phyloP scores from a whole-genome alignment of 192 early-diverging fungal genomes.

The Coemansia aciculifera region DNA sequence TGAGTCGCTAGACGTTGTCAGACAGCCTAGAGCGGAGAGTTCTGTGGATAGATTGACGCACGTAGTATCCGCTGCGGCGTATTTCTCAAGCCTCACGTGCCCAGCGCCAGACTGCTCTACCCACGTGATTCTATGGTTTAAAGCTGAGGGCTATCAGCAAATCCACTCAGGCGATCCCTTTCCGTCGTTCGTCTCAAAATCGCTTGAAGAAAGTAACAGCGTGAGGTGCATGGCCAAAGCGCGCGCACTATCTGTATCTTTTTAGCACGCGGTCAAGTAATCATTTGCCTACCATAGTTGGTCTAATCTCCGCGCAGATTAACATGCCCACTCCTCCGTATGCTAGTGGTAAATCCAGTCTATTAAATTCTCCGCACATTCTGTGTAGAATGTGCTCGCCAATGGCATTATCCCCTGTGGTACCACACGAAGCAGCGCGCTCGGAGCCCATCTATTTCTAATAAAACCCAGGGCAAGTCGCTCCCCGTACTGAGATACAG shows the following conservation, averaged over 20 bases:
- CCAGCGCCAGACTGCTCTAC: neutral
- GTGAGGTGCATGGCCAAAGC: neutral
- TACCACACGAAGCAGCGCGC: neutral
- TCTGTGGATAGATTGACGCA: neutral
- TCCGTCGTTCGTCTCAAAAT: neutral
- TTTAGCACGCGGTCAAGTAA: constrained; percentile 1
- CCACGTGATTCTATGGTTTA: neutral
- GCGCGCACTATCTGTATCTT: neutral
- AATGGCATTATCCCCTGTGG: neutral
- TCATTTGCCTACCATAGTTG: neutral
- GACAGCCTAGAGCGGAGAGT: neutral
- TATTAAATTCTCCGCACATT: constrained; percentile 9
- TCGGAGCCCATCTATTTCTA: neutral
- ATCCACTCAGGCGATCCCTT: neutral
- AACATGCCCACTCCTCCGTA: neutral
- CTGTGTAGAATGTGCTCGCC: neutral
- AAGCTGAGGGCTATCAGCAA: neutral
- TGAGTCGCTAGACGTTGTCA: neutral
- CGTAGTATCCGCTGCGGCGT: neutral
- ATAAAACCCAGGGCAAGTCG: neutral
- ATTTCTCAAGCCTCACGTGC: neutral
- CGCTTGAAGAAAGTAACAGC: neutral
- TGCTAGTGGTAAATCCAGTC: neutral
- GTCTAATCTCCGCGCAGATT: neutral
- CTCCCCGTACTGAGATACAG: neutral